These are phyloP conservation scores for Pichia inconspicua DNA, from an alignment of 1,139 yeast species.

Conservation along the genomic window DNA sequence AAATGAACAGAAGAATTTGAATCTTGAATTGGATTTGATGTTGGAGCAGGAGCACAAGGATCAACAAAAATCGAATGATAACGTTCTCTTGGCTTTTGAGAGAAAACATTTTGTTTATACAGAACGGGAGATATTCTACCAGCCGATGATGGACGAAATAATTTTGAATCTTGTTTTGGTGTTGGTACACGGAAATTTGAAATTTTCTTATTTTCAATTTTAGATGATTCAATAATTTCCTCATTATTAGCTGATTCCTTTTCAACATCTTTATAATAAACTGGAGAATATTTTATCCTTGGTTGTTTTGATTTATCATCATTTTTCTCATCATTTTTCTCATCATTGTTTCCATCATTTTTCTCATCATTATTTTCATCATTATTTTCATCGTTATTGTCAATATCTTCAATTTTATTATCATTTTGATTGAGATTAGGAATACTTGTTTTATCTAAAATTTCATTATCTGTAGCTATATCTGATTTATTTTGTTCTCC, in stretches of 20 bases:
- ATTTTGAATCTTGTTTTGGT: slow-evolving; percentile 1
- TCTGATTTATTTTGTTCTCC: neutral
- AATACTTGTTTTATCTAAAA: neutral
- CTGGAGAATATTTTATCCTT: neutral
- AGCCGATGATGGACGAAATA: slow-evolving; percentile 2
- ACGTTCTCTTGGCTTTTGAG: slow-evolving; percentile 23
- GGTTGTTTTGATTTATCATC: neutral
- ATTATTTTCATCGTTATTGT: neutral
- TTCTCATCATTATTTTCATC: neutral
- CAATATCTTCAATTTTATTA: neutral
- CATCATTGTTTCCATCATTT: neutral
- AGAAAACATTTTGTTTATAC: slow-evolving; percentile 11
- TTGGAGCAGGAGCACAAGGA: slow-evolving; percentile 32
- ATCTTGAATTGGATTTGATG: slow-evolving; percentile 4
- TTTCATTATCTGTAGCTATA: neutral
- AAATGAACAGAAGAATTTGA: slow-evolving; percentile 7
- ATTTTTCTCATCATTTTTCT: neutral
- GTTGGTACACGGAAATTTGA: slow-evolving; percentile 2
- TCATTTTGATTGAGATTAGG: neutral
- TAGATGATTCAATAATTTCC: neutral
- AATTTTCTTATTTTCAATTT: neutral
- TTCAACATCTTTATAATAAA: neutral
- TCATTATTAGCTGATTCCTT: neutral
- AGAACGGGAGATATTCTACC: slow-evolving; percentile 11
- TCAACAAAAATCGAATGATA: slow-evolving; percentile 32